Conservation (phyloP, 1,284 basidiomycete species). For the Taiwanofungus camphoratus region DNA sequence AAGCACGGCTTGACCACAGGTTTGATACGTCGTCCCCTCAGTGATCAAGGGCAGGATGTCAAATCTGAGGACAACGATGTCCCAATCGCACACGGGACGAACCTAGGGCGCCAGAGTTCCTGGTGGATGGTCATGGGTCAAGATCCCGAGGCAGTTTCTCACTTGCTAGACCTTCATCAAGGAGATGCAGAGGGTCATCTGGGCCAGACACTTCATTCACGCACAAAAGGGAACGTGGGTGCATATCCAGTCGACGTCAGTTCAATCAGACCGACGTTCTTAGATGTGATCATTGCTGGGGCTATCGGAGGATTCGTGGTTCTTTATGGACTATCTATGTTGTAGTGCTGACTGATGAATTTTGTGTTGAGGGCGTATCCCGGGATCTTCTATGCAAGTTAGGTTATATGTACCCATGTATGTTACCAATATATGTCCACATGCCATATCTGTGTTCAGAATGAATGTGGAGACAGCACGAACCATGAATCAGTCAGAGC, state of each 20-base stretch:
- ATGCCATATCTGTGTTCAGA: not conserved
- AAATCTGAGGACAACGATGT: conserved; percentile 15
- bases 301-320: conserved; percentile 19
- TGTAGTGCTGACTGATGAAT: conserved; percentile 3
- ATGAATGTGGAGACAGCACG: not conserved
- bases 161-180: conserved; percentile 11
- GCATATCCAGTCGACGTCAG: conserved; percentile 16
- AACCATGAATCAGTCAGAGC: not conserved
- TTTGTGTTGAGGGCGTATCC: conserved; percentile 1
- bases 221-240: conserved; percentile 16
- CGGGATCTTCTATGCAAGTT: conserved; percentile 9
- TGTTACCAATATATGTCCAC: conserved; percentile 4
- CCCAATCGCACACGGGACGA: conserved; percentile 1
- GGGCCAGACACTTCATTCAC: conserved; percentile 5
- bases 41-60: conserved; percentile 2
- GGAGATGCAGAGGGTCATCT: conserved; percentile 9
- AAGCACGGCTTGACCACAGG: conserved; percentile 20
- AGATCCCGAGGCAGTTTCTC: conserved; percentile 16
- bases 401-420: conserved; percentile 5
- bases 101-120: conserved; percentile 15
- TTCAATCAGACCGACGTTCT: conserved; percentile 16
- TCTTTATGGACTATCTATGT: conserved; percentile 13
- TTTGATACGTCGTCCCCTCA: conserved; percentile 13
- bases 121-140: conserved; percentile 20
- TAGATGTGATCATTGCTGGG: conserved; percentile 20